A percentile compares a stretch with the other conserved stretches of the same genome.
Evolutionary conservation across 2,329 filamentous ascomycete genomes (phyloP).

Genomic region (Hymenoscyphus fructigenus): DNA sequence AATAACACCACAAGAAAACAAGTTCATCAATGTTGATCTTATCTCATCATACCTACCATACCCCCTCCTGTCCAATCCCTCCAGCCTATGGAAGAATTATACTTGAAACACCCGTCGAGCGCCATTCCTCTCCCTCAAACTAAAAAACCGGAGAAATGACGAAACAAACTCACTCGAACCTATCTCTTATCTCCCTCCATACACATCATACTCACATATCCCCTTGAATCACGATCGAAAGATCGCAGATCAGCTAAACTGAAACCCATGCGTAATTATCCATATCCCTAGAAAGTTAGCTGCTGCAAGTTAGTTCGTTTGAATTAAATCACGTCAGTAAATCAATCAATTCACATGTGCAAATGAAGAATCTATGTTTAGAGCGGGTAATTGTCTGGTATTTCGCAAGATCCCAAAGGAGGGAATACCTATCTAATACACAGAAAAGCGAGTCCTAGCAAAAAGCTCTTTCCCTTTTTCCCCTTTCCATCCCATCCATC

Average conservation of each 20-base stretch:
- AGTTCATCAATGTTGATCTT: too few species aligned
- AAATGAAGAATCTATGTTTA: slow-evolving; percentile 17
- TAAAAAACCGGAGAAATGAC: neutral
- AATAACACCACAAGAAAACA: too few species aligned
- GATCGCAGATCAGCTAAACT: neutral
- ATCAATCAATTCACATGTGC: neutral
- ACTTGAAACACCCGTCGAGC: neutral
- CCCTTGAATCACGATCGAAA: neutral
- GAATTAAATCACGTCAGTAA: neutral
- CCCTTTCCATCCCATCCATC: slow-evolving; percentile 3
- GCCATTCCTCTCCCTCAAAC: neutral
- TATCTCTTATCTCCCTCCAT: neutral
- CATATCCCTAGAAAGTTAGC: too few species aligned
- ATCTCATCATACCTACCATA: neutral
- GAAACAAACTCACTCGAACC: neutral
- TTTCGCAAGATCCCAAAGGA: slow-evolving; percentile 31
- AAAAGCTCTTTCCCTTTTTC: slow-evolving; percentile 13
- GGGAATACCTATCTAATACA: slow-evolving; percentile 35
- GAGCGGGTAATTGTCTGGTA: slow-evolving; percentile 40
- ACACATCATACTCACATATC: neutral
- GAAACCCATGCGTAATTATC: too few species aligned
- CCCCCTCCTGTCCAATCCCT: too few species aligned
- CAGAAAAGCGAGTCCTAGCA: slow-evolving; percentile 39
- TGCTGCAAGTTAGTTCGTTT: too few species aligned
- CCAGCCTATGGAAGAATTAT: neutral